Conservation (phyloP, 176 grass and related monocot genomes). For the Chloris gayana region DNA sequence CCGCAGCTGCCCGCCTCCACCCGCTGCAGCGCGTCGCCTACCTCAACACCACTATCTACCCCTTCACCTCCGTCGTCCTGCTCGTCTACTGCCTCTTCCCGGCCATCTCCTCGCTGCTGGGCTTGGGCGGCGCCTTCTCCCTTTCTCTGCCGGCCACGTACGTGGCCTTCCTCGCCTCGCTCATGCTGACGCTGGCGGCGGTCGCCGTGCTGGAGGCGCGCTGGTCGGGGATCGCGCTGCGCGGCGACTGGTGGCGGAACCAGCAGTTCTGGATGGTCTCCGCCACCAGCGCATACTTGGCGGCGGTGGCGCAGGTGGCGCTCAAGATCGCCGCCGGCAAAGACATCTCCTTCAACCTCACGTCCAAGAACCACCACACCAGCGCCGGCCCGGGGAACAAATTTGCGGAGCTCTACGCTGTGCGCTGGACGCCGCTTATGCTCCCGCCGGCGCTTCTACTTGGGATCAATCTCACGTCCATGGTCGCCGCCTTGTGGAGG, state of each 20-base stretch:
- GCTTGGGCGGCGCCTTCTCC: neutral
- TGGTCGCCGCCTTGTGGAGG: neutral
- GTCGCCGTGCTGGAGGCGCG: slow-evolving; percentile 31
- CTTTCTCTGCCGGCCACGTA: slow-evolving; percentile 2
- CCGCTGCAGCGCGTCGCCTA: slow-evolving; percentile 87
- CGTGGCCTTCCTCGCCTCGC: slow-evolving; percentile 13
- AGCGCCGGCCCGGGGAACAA: neutral
- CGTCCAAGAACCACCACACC: neutral
- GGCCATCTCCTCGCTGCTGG: slow-evolving; percentile 10
- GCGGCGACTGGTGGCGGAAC: slow-evolving; percentile 45
- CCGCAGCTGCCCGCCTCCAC: no score
- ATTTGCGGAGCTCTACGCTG: slow-evolving; percentile 28
- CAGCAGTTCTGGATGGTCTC: slow-evolving; percentile 50
- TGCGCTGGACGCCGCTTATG: slow-evolving; percentile 41
- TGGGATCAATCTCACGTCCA: slow-evolving; percentile 20
- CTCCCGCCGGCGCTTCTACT: slow-evolving; percentile 15
- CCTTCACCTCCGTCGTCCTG: slow-evolving; percentile 40
- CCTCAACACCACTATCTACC: slow-evolving; percentile 63
- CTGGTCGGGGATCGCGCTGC: slow-evolving; percentile 32
- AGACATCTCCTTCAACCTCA: slow-evolving; percentile 35
- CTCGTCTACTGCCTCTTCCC: slow-evolving; percentile 25
- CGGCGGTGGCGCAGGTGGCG: slow-evolving; percentile 37
- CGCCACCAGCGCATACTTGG: slow-evolving; percentile 37
- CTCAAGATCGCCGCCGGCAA: slow-evolving; percentile 27
- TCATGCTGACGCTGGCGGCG: slow-evolving; percentile 37